These are phyloP conservation scores for Mortierella sp. DNA, from an alignment of 371 early-diverging fungal species.

Conservation along the genomic window DNA sequence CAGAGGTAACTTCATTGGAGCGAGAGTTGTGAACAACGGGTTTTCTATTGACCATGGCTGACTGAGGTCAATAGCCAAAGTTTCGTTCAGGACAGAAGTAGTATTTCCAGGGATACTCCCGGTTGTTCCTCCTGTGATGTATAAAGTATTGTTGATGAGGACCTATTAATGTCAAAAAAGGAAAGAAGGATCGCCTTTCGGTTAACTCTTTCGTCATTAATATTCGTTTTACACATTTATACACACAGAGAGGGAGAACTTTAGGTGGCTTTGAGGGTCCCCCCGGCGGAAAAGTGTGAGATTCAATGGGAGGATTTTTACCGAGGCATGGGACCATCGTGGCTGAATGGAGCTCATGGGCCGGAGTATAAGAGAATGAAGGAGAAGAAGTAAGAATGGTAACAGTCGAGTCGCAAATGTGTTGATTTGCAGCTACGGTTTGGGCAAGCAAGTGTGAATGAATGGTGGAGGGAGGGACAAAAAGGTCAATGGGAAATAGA, in stretches of 20 bases:
- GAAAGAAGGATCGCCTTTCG: neutral
- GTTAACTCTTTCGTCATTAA: too few species aligned
- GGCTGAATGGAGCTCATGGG: conserved; percentile 28
- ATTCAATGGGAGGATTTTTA: neutral
- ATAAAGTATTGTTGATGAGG: conserved; percentile 25
- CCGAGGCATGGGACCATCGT: conserved; percentile 38
- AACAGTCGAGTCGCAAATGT: neutral
- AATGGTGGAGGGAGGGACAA: too few species aligned
- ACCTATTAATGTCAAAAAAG: conserved; percentile 13
- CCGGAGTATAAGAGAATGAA: too few species aligned
- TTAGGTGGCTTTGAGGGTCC: too few species aligned
- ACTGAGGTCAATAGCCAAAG: conserved; percentile 29
- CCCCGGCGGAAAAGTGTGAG: neutral
- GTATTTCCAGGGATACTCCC: neutral
- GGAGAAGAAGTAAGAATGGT: neutral
- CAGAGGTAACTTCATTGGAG: conserved; percentile 28
- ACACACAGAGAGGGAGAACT: too few species aligned
- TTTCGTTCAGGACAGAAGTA: conserved; percentile 23
- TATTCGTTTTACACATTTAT: too few species aligned
- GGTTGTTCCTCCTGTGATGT: conserved; percentile 33
- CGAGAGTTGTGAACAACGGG: conserved; percentile 19
- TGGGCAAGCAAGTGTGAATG: too few species aligned
- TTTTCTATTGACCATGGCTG: conserved; percentile 29
- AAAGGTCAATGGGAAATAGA: too few species aligned
- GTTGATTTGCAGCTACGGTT: too few species aligned